Evolutionary conservation across 2,329 filamentous ascomycete genomes (phyloP), one percentile per base, ranked within the genome.

Genomic region (Conoideocrella luteorostrata): DNA sequence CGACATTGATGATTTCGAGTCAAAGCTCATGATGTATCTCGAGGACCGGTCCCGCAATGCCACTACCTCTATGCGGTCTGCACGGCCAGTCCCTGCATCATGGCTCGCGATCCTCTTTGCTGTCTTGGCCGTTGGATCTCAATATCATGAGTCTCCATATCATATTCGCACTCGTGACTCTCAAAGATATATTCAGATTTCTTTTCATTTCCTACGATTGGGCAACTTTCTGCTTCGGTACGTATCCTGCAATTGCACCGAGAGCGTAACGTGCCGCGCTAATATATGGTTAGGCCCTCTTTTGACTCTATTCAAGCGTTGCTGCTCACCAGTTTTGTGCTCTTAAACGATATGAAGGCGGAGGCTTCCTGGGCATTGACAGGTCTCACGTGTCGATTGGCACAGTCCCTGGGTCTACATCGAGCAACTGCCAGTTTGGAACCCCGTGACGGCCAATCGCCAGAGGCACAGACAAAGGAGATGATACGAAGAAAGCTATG

Each of bases 341-440:
- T 84, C 2, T 64, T 82, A 21, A 84, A 84, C 51, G 80, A 84
- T 47, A 84, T 84, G 80, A 83, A 83, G 54, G 79, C 80, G 2
- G 80, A 84, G 53, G 80, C 78, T 0, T 82, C 80, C 0, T 84
- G 80, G 80, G 79, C 79, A 0, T 58, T 84, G 42, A 71, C 81
- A 40, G 80, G 79, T 1, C 69, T 83, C 35, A 82, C 79, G 0
- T 82, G 78, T 48, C 72, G 80, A 21, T 67, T 84, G n/a, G 80
- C 80, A 0, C 78, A 83, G 55, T 82, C 79, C 1, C 65, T 84
- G 2, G 80, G 80, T 4, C 64, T 84, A 10, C 80, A 84, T 54
- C 67, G 75, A 7, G 58, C 67, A 18, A 67, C 44, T 7, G 11
- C 64, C 10, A 58, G 63, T 1, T 60, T 65, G 15, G 73, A 77